These are phyloP conservation scores for Silene noctiflora DNA, from an alignment of 179 eudicot species.

Conservation along the genomic window DNA sequence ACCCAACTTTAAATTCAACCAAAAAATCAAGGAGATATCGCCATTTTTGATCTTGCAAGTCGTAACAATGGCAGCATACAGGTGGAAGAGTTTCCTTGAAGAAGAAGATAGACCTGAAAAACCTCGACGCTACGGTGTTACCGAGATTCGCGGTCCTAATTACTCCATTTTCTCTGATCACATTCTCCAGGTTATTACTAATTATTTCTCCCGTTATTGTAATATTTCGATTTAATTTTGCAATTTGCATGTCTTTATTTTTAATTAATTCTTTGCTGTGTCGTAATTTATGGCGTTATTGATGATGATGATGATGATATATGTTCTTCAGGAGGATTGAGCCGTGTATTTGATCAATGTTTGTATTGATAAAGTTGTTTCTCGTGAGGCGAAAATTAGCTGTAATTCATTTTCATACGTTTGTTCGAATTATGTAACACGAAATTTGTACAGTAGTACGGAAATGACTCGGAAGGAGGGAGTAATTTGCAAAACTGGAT, in stretches of 20 bases:
- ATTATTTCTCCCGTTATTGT: no score
- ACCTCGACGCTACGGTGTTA: conserved; percentile 74
- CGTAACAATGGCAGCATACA: conserved; percentile 34
- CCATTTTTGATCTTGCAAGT: no score
- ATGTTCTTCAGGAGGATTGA: neutral
- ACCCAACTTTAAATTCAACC: no score
- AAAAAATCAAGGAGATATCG: no score
- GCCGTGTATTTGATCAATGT: neutral
- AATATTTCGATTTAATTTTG: neutral
- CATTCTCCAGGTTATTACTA: conserved; percentile 11
- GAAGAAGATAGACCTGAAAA: conserved; percentile 97
- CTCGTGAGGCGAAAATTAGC: no score
- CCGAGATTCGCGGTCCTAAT: conserved; percentile 76
- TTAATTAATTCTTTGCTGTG: neutral
- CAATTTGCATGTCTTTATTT: neutral
- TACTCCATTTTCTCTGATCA: conserved; percentile 64
- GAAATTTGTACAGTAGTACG: no score
- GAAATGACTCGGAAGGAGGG: no score
- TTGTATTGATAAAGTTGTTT: no score
- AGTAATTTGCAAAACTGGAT: no score
- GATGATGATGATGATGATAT: neutral
- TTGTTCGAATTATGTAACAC: no score
- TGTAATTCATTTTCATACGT: no score
- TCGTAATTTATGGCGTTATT: neutral
- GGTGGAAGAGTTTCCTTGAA: conserved; percentile 82